These are phyloP conservation scores for Diaporthe caulivora DNA, from an alignment of 2,329 filamentous ascomycete species.

Conservation along the genomic window DNA sequence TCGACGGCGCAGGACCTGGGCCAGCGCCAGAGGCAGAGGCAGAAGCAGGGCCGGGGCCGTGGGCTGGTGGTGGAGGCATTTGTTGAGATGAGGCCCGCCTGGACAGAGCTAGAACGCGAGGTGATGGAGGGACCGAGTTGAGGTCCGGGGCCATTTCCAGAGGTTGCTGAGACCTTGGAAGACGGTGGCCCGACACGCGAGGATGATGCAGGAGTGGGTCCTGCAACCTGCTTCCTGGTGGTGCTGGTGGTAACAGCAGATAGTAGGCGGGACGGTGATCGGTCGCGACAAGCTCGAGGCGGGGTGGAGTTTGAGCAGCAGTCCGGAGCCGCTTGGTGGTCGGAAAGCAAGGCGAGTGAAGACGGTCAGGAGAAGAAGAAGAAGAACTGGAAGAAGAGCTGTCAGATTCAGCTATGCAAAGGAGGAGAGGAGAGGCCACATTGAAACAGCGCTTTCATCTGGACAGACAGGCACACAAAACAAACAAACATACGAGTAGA, in stretches of 20 bases:
- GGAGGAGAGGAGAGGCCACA: constrained; percentile 19
- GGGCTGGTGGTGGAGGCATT: constrained; percentile 55
- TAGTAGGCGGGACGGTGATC: not conserved
- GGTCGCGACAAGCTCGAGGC: constrained; percentile 19
- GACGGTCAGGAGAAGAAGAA: not conserved
- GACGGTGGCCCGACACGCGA: constrained; percentile 20
- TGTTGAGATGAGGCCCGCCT: constrained; percentile 60
- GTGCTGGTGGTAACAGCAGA: not conserved
- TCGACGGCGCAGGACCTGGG: constrained; percentile 43
- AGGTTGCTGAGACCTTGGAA: not conserved
- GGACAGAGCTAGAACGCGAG: constrained; percentile 57
- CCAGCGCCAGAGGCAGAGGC: constrained; percentile 45
- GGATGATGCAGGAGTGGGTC: constrained; percentile 31
- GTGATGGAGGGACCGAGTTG: constrained; percentile 67
- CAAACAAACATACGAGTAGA: constrained; percentile 28
- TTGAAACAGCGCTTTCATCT: constrained; percentile 5
- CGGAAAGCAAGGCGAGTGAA: not conserved
- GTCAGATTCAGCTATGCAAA: constrained; percentile 25
- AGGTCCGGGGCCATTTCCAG: constrained; percentile 63
- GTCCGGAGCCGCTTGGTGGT: not conserved
- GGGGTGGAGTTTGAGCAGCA: constrained; percentile 15
- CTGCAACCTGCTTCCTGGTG: constrained; percentile 24
- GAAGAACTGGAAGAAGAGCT: too few species aligned
- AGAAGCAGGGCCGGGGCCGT: constrained; percentile 45
- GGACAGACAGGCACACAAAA: constrained; percentile 15